These are phyloP conservation scores for Penicillium sp. DNA, from an alignment of 2,329 filamentous ascomycete species.

Conservation along the genomic window DNA sequence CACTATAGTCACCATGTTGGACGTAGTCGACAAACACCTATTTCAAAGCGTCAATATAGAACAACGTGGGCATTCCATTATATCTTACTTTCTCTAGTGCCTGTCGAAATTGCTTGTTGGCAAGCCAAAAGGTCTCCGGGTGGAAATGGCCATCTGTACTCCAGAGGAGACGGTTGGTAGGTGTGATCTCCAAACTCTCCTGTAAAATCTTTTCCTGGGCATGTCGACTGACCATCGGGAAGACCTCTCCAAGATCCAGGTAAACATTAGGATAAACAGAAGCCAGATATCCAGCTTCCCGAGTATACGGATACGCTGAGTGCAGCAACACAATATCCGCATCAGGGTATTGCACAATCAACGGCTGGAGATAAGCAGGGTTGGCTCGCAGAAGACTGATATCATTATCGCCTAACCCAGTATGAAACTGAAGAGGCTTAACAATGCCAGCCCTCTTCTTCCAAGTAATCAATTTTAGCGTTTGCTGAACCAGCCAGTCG, in stretches of 20 bases:
- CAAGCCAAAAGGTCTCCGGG: conserved; percentile 74
- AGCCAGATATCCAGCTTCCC: conserved; percentile 76
- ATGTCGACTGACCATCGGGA: conserved; percentile 72
- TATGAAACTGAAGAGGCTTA: conserved; percentile 83
- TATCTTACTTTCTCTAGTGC: conserved; percentile 62
- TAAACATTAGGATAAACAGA: conserved; percentile 77
- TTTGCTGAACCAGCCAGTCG: conserved; percentile 65
- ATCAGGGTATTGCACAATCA: conserved; percentile 67
- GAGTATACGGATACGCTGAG: conserved; percentile 76
- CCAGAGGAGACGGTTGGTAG: conserved; percentile 73
- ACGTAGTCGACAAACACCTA: conserved; percentile 68
- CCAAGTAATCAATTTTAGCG: conserved; percentile 57
- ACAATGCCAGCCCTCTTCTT: conserved; percentile 43
- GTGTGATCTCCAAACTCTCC: conserved; percentile 72
- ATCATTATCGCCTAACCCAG: conserved; percentile 77
- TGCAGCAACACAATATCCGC: conserved; percentile 78
- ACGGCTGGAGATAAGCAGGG: conserved; percentile 70
- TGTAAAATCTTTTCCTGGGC: conserved; percentile 71
- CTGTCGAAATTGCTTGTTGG: conserved; percentile 69
- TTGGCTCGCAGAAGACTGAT: conserved; percentile 69
- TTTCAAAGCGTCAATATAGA: not conserved
- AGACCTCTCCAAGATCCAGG: conserved; percentile 79
- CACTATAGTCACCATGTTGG: conserved; percentile 60
- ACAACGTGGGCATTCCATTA: no score
- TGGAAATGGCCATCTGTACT: conserved; percentile 79